A percentile compares a stretch with the other conserved stretches of the same genome.
These are phyloP conservation scores for Suillus lakei DNA, from an alignment of 768 basidiomycete species.

Conservation along the genomic window DNA sequence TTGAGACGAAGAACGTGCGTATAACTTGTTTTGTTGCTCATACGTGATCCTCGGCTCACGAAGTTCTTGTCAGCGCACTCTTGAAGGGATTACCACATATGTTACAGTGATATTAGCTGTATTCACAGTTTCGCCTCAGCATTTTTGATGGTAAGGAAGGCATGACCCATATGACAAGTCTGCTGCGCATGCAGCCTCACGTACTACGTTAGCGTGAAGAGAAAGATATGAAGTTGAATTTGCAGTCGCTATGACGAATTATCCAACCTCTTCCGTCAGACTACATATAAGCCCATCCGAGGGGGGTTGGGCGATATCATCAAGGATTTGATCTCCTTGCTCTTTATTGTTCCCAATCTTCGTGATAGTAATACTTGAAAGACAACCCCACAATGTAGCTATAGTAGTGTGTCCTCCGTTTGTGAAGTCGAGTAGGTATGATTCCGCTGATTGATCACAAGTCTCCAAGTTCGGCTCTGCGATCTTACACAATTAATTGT, in stretches of 20 bases:
- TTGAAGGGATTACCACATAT: slow-evolving; percentile 27
- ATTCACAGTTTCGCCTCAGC: slow-evolving; percentile 6
- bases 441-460: too few species aligned
- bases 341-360: neutral
- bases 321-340: neutral
- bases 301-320: neutral
- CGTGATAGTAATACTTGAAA: neutral
- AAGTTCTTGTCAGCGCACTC: slow-evolving; percentile 13
- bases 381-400: neutral
- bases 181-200: slow-evolving; percentile 6
- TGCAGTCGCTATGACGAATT: neutral
- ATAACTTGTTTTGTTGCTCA: neutral
- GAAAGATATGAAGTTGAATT: slow-evolving; percentile 7
- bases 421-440: neutral
- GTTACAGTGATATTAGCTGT: neutral
- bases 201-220: slow-evolving; percentile 6
- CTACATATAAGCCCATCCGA: neutral
- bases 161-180: neutral
- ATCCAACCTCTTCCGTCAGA: neutral
- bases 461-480: neutral
- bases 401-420: neutral
- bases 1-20: slow-evolving; percentile 44
- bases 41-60: neutral
- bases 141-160: slow-evolving; percentile 19
- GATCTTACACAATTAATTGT: neutral